These are phyloP conservation scores for Phialophora macrospora DNA, from an alignment of 2,329 filamentous ascomycete species.

Conservation along the genomic window DNA sequence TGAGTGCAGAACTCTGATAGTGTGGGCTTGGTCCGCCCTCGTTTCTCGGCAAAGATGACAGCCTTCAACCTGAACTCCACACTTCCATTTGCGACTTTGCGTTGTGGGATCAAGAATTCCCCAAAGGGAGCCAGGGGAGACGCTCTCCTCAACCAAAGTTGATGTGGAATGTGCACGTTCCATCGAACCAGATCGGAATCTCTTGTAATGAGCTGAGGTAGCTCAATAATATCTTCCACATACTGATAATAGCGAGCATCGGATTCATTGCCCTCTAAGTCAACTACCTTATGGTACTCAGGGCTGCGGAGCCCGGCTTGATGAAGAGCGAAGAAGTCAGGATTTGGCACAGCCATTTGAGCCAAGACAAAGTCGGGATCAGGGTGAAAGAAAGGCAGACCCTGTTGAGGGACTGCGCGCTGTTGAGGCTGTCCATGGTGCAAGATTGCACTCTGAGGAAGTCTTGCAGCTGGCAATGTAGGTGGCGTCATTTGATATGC, in stretches of 20 bases:
- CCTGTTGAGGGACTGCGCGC: not conserved
- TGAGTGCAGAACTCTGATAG: slow-evolving; percentile 47
- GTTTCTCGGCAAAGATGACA: slow-evolving; percentile 45
- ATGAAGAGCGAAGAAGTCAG: slow-evolving; percentile 59
- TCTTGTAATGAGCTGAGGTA: slow-evolving; percentile 42
- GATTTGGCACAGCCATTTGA: slow-evolving; percentile 45
- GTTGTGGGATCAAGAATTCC: slow-evolving; percentile 39
- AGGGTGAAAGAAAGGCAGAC: slow-evolving; percentile 14
- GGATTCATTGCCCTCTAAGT: slow-evolving; percentile 37
- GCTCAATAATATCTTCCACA: slow-evolving; percentile 43
- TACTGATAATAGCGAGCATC: slow-evolving; percentile 44
- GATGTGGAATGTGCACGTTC: slow-evolving; percentile 45
- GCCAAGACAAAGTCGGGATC: slow-evolving; percentile 9
- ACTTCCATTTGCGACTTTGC: slow-evolving; percentile 56
- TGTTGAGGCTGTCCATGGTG: slow-evolving; percentile 7
- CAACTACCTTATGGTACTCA: slow-evolving; percentile 45
- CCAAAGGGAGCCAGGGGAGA: slow-evolving; percentile 15
- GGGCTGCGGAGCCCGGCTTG: slow-evolving; percentile 64
- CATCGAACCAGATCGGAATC: slow-evolving; percentile 41
- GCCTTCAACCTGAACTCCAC: slow-evolving; percentile 72
- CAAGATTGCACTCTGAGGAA: not conserved
- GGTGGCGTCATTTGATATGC: not conserved
- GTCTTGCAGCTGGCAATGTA: not conserved
- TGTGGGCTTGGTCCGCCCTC: not conserved
- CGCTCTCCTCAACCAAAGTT: slow-evolving; percentile 36